These are phyloP conservation scores for Dothideomycetes sp. DNA, from an alignment of 2,329 filamentous ascomycete species.

Conservation along the genomic window DNA sequence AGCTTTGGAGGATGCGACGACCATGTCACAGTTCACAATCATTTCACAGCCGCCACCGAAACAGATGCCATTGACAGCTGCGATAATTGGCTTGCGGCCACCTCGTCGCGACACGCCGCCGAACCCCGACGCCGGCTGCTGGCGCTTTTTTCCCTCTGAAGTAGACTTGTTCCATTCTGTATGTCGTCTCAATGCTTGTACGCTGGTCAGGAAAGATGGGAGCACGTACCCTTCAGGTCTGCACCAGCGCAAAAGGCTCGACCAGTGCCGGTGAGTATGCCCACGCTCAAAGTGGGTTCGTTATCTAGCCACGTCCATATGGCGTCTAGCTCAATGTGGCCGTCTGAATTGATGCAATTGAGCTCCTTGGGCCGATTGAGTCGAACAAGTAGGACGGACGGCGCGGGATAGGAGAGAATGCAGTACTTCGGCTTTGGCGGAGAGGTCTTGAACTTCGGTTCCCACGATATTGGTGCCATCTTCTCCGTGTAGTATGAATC, in stretches of 20 bases:
- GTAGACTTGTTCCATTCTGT: conserved; percentile 24
- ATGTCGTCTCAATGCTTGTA: background rate
- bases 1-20: conserved; percentile 49
- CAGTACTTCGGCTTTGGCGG: conserved; percentile 15
- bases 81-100: conserved; percentile 65
- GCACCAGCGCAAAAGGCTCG: conserved; percentile 25
- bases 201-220: background rate
- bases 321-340: conserved; percentile 19
- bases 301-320: conserved; percentile 23
- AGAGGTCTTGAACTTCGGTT: conserved; percentile 13
- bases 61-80: conserved; percentile 64
- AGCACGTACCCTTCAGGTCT: conserved; percentile 22
- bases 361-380: conserved; percentile 24
- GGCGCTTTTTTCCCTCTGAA: conserved; percentile 13
- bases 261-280: conserved; percentile 24
- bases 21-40: conserved; percentile 60
- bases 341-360: conserved; percentile 23
- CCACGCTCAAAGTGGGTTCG: conserved; percentile 20
- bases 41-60: conserved; percentile 72
- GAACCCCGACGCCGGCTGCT: conserved; percentile 41
- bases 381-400: conserved; percentile 20
- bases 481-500: background rate
- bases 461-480: conserved; percentile 1
- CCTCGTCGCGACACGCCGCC: conserved; percentile 54
- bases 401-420: conserved; percentile 21